Conservation (phyloP, 2,329 filamentous ascomycete species). For the Colletotrichum horii region DNA sequence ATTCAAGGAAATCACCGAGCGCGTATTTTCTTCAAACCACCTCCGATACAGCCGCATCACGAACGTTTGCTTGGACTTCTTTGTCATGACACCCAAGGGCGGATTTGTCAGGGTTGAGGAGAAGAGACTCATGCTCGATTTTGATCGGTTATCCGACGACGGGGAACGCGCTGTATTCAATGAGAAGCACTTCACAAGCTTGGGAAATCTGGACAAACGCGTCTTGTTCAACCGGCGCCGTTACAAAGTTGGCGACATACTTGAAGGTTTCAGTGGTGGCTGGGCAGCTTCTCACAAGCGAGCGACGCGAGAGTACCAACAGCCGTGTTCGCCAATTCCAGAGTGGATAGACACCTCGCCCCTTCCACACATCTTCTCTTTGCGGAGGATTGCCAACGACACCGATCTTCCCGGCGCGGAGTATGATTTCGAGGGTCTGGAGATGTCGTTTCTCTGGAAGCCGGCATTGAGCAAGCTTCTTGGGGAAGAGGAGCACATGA, state of each 20-base stretch:
- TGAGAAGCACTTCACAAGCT: not conserved
- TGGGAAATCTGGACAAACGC: not conserved
- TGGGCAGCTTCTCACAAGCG: not conserved
- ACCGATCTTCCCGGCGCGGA: slow-evolving; percentile 16
- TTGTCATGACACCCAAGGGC: not conserved
- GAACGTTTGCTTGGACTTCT: slow-evolving; percentile 4
- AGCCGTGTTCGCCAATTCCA: not conserved
- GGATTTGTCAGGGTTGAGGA: not conserved
- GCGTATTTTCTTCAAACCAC: slow-evolving; percentile 13
- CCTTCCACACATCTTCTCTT: slow-evolving; percentile 7
- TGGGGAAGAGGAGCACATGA: slow-evolving; percentile 19
- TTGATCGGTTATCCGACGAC: not conserved
- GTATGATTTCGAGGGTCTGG: slow-evolving; percentile 4
- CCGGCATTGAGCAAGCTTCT: slow-evolving; percentile 19
- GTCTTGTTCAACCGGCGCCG: not conserved
- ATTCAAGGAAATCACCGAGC: slow-evolving; percentile 18
- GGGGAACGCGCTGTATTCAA: not conserved
- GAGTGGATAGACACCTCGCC: not conserved
- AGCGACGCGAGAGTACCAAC: not conserved
- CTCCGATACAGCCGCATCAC: slow-evolving; percentile 9
- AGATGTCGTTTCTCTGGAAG: slow-evolving; percentile 16
- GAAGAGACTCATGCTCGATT: not conserved
- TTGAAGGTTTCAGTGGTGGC: not conserved
- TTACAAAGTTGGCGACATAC: not conserved
- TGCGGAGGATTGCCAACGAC: slow-evolving; percentile 20